These are phyloP conservation scores for Penicillium sp. DNA, from an alignment of 2,329 filamentous ascomycete species.

Conservation along the genomic window DNA sequence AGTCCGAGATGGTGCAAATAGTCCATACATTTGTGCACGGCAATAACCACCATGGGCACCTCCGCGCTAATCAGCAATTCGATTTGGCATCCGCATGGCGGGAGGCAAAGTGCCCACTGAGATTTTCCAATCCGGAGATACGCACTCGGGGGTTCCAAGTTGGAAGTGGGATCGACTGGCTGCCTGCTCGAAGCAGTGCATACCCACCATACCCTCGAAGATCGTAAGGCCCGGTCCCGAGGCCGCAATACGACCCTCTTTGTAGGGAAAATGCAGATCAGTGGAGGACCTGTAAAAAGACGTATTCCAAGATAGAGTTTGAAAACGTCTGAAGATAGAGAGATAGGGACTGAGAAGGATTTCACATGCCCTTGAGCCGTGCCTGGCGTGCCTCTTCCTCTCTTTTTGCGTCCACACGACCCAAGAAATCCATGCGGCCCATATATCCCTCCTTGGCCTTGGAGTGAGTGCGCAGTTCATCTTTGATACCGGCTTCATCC, in stretches of 20 bases:
- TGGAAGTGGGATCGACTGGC: conserved; percentile 4
- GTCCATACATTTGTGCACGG: neutral
- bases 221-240: neutral
- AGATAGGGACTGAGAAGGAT: neutral
- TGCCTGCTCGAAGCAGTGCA: conserved; percentile 5
- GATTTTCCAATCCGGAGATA: neutral
- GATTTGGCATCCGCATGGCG: neutral
- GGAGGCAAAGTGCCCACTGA: neutral
- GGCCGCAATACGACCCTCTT: conserved; percentile 2
- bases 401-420: conserved; percentile 54
- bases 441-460: conserved; percentile 63
- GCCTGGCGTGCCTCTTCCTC: conserved; percentile 57
- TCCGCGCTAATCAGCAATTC: neutral
- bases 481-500: conserved; percentile 59
- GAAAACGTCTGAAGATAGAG: neutral
- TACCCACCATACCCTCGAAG: neutral
- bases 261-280: neutral
- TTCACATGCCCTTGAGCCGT: conserved; percentile 45
- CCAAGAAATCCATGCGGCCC: conserved; percentile 62
- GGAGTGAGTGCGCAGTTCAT: conserved; percentile 60
- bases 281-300: neutral
- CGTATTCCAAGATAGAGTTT: neutral
- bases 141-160: neutral
- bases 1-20: neutral
- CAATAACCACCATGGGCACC: neutral